A percentile compares a stretch with the other conserved stretches of the same genome.
Evolutionary conservation across 225 moss, liverwort and hornwort genomes (phyloP).

Genomic region (Climacium dendroides): DNA sequence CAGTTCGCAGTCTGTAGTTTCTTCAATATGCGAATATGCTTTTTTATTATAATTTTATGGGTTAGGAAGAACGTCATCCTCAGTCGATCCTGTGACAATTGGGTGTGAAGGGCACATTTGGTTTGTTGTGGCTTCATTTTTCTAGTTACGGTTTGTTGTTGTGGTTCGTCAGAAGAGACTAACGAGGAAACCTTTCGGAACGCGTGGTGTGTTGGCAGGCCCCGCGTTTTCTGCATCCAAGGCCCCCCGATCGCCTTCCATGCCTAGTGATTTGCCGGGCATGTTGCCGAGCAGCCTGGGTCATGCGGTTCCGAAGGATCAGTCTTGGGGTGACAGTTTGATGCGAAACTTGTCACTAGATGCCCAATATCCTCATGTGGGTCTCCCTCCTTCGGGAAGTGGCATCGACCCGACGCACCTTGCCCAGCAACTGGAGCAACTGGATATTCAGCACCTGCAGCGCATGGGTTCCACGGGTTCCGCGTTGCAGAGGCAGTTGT

Average conservation of each 20-base stretch:
- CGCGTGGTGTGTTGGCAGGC: not conserved
- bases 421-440: slow-evolving; percentile 57
- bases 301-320: slow-evolving; percentile 31
- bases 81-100: not conserved
- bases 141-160: not conserved
- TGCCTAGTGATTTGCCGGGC: slow-evolving; percentile 22
- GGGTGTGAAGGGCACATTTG: not conserved
- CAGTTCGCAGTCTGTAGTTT: not conserved
- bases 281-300: slow-evolving; percentile 16
- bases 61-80: not conserved
- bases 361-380: slow-evolving; percentile 38
- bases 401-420: slow-evolving; percentile 76
- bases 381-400: slow-evolving; percentile 42
- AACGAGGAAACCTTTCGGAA: not conserved
- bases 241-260: slow-evolving; percentile 7
- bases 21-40: not conserved
- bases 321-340: slow-evolving; percentile 64
- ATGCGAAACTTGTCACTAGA: slow-evolving; percentile 58
- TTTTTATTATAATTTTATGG: too few species aligned
- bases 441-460: slow-evolving; percentile 83
- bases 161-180: not conserved
- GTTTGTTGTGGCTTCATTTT: not conserved
- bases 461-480: slow-evolving; percentile 70
- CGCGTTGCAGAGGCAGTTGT: slow-evolving; percentile 44
- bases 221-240: slow-evolving; percentile 19